A percentile compares a stretch with the other conserved stretches of the same genome.
Conservation (phyloP, 2,329 filamentous ascomycete species). For the Stemphylium lycopersici region DNA sequence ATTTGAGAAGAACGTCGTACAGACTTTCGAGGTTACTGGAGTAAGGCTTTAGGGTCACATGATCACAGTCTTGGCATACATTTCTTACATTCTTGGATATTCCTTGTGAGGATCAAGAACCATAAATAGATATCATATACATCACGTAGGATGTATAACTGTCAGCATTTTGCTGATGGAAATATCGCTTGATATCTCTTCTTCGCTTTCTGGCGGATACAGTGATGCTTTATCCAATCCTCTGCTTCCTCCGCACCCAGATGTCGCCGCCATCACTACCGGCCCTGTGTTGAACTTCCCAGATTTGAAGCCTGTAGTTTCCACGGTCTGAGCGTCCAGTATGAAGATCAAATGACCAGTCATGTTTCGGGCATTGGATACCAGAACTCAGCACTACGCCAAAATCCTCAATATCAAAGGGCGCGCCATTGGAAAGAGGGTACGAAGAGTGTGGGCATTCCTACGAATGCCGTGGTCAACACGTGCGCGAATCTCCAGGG, state of each 20-base stretch:
- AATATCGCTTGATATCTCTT: too few relatives aligned
- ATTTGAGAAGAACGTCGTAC: slow-evolving; percentile 11
- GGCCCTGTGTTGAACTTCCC: slow-evolving; percentile 64
- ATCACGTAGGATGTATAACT: neutral
- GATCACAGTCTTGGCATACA: too few relatives aligned
- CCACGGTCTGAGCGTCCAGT: slow-evolving; percentile 67
- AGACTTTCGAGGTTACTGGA: slow-evolving; percentile 14
- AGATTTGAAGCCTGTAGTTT: slow-evolving; percentile 65
- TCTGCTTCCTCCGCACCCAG: slow-evolving; percentile 46
- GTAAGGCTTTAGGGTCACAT: slow-evolving; percentile 1
- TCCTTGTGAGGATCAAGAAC: too few relatives aligned
- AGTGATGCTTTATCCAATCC: slow-evolving; percentile 25
- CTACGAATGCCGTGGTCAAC: slow-evolving; percentile 9
- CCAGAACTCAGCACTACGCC: slow-evolving; percentile 68
- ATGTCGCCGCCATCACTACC: slow-evolving; percentile 18
- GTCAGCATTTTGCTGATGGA: neutral
- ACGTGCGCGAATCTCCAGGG: too few relatives aligned
- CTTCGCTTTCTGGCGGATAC: too few relatives aligned
- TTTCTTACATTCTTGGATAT: too few relatives aligned
- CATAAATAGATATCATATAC: too few relatives aligned
- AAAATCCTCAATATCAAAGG: slow-evolving; percentile 77
- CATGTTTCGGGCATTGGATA: slow-evolving; percentile 70
- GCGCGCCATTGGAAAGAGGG: slow-evolving; percentile 66
- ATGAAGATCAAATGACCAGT: slow-evolving; percentile 73
- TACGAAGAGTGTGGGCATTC: slow-evolving; percentile 70